Percentiles rank a stretch among this genome's conserved stretches.
These are phyloP conservation scores for Phtheirospermum japonicum DNA, from an alignment of 257 asterid genomes.

Conservation along the genomic window DNA sequence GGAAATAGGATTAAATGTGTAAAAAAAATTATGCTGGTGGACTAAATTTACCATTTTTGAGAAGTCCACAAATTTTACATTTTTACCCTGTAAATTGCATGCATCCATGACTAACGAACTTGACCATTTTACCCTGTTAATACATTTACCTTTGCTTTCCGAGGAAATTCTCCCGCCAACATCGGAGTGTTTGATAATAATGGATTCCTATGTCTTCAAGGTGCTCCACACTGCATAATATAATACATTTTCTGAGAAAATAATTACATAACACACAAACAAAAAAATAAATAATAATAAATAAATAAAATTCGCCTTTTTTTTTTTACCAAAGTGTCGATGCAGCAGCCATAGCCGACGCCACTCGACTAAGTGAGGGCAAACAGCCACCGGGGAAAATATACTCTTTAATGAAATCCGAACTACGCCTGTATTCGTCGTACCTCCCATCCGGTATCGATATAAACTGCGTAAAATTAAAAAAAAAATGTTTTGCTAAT, in stretches of 20 bases:
- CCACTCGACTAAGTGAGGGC: slow-evolving; percentile 75
- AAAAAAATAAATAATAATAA: too few species aligned
- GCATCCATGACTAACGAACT: background rate
- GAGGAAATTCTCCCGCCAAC: slow-evolving; percentile 83
- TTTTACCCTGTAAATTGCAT: too few species aligned
- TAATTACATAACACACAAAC: too few species aligned
- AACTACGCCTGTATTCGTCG: slow-evolving; percentile 72
- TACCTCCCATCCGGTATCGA: slow-evolving; percentile 81
- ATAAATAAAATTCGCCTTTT: too few species aligned
- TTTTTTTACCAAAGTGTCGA: slow-evolving; percentile 84
- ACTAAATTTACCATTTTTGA: too few species aligned
- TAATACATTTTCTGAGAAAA: too few species aligned
- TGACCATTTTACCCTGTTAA: too few species aligned
- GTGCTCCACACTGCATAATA: slow-evolving; percentile 76
- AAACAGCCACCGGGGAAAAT: slow-evolving; percentile 90
- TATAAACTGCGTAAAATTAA: slow-evolving; percentile 47
- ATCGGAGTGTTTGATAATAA: slow-evolving; percentile 81
- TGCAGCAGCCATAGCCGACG: slow-evolving; percentile 78
- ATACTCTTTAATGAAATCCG: slow-evolving; percentile 83
- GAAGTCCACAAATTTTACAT: too few species aligned
- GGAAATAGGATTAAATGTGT: too few species aligned
- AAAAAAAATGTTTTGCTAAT: background rate
- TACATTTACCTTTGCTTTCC: slow-evolving; percentile 66
- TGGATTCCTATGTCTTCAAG: slow-evolving; percentile 87
- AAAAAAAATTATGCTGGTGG: too few species aligned